Base-by-base conservation (phyloP, 148 eudicot species). In the Silene conica region DNA sequence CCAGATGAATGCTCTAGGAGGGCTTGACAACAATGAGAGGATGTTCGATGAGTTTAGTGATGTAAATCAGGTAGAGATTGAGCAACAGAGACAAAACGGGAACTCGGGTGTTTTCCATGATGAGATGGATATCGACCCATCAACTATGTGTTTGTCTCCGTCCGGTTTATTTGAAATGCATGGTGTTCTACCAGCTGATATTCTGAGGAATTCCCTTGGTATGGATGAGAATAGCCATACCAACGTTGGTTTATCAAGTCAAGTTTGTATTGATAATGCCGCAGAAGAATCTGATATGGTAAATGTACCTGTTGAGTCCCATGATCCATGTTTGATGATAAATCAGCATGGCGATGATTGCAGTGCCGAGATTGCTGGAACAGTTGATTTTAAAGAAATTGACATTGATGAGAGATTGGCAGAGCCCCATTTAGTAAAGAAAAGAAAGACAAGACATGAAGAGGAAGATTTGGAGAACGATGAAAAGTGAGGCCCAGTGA, bases 51-150 rank as follows among this genome's bases (percentile, higher is more conserved):
- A 78, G 43, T 23, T 69, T 38, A 46, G 63, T 48, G 73, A 65
- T 15, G 78, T 71, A 41, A 72, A 71, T 79, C 57, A 50, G 57
- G 31, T 59, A 19, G 63, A 19, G 10, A 23, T 55, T 48, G 67
- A n/a, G 43, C 74, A 41, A 43, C 62, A 52, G 57, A 67, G 67
- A 63, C 54, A 43, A 8, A 67, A 59, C 14, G 43, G 74, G 52
- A 25, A 46, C 45, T n/a, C 20, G 45, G 73, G 31, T 66, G 57
- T 23, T 64, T 68, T 70, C 76, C 73, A 41, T 68, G 82, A 80
- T 70, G 87, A 82, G 66, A 85, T 87, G 89, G 87, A 85, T 77
- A 79, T 83, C 63, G 89, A 88, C 63, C 84, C 87, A 9, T 80
- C 84, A 58, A 80, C 84, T 41, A 77, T 82, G 45, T 78, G 77